Base-by-base conservation (phyloP, 1,139 yeast species). In the Taphrina deformans region DNA sequence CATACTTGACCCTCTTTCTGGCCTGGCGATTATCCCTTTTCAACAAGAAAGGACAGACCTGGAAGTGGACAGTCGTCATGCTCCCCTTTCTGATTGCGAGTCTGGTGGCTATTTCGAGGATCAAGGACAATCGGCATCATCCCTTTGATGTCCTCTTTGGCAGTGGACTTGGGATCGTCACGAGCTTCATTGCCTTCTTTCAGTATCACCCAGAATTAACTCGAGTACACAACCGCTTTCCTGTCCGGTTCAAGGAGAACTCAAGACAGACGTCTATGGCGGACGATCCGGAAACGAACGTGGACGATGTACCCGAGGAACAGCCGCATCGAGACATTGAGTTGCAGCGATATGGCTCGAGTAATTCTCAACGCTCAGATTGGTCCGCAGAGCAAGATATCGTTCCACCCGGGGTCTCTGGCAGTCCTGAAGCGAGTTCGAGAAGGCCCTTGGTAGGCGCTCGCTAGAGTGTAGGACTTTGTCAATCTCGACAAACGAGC, bases 81-180 rank as follows among this genome's bases (percentile, higher is more conserved):
- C 62, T 76, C 7, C 86, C 86, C 1, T 67, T 83, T 0, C 71
- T 87, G 26, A 82, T 85, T n/a, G 91, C 92, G 1, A 72, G 81
- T 1, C 75, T 85, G 62, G 85, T 88, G 70, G 91, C 92, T 0
- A 76, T 87, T 62, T 83, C 89, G 58, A 79, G 95, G 71, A 86
- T 91, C 1, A 85, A 86, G 72, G 65, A 61, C 51, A 52, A 61
- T 24, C 51, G 65, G 1, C 65, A 61, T 33, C 65, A 61, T 35
- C 53, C 59, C 2, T 61, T 61, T 29, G 65, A 61, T 27, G 65
- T 61, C 21, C 35, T 61, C 23, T 61, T 61, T 52, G 65, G 65
- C 29, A 31, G 51, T 21, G 44, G 38, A 14, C 24, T 50, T 9
- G 64, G 51, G 2, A 33, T 38, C 27, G 16, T 50, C 2, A 58